A percentile compares a stretch with the other conserved stretches of the same genome.
These are phyloP conservation scores for Chlorophyllum brunneum DNA, from an alignment of 768 basidiomycete species.

Conservation along the genomic window DNA sequence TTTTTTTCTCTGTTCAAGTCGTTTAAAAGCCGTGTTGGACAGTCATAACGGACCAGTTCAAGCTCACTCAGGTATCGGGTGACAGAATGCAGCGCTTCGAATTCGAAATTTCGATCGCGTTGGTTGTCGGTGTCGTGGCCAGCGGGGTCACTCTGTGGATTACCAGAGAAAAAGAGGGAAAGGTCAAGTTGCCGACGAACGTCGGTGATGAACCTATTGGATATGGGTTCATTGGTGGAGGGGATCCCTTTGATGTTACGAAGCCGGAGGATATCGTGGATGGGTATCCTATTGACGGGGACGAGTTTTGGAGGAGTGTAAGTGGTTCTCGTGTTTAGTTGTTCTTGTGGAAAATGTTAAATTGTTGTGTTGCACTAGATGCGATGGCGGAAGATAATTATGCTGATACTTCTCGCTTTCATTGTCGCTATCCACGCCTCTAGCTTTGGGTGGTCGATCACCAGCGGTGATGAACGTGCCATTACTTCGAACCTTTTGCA, in stretches of 20 bases:
- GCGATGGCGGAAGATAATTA: constrained; percentile 51
- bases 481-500: constrained; percentile 42
- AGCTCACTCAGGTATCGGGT: neutral
- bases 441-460: constrained; percentile 51
- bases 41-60: no score
- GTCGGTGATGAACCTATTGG: neutral
- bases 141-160: constrained; percentile 44
- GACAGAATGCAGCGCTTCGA: constrained; percentile 58
- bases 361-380: constrained; percentile 36
- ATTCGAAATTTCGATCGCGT: constrained; percentile 45
- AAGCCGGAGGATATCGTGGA: constrained; percentile 55
- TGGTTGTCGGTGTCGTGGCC: constrained; percentile 38
- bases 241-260: constrained; percentile 44
- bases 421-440: constrained; percentile 49
- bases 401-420: constrained; percentile 41
- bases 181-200: constrained; percentile 30
- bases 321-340: constrained; percentile 25
- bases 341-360: neutral
- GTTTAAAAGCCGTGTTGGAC: neutral
- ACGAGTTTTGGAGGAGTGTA: constrained; percentile 28
- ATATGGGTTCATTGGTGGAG: constrained; percentile 17
- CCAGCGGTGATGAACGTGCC: constrained; percentile 25
- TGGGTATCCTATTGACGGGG: constrained; percentile 29
- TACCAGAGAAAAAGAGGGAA: constrained; percentile 39
- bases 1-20: neutral